Base-by-base conservation (phyloP, 2,329 filamentous ascomycete genomes). In the Alternaria alternata region DNA sequence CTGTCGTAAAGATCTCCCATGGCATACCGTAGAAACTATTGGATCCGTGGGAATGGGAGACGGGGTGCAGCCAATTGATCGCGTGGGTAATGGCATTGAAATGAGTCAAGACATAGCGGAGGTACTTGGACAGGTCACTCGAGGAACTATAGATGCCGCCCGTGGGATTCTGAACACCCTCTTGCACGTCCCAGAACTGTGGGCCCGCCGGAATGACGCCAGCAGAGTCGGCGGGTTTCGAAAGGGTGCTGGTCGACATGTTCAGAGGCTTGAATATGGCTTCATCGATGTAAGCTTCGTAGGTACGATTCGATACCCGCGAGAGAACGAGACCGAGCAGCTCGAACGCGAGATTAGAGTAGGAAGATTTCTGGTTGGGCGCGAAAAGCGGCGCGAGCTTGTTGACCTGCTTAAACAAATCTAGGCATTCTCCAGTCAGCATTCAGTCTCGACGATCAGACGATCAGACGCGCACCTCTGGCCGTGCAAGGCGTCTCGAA, bases 1-100 rank as follows among this genome's bases (percentile, higher is more conserved):
- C 75, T 2, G 78, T 81, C 0, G 80, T 78, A 42, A 79, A 80
- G 0, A 81, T 83, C 64, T 84, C 82, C 79, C 81, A 84, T 0
- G 82, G 81, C 71, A 81, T 80, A 4, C 81, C 82, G 56, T 82
- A 83, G 57, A 80, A 82, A 0, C 71, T 77, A 26, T 78, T 62
- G 14, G 78, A 51, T 0, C 79, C 79, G 2, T 69, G 71, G 0
- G 73, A 62, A 39, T 74, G 79, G 3, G 79, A 81, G 1, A 71
- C 75, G 0, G 81, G 80, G 41, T 80, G 61, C 11, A 82, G 61
- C 81, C 81, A 84, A 56, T 83, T 83, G 7, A 80, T 43, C 0
- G 79, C 76, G 4, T 72, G 77, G 0, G 77, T 79, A 20, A 83
- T 71, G 9, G 71, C 70, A 51, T 82, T 82, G 71, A 78, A 77